Conservation (phyloP, 768 basidiomycete species). For the Rhodocollybia butyracea region DNA sequence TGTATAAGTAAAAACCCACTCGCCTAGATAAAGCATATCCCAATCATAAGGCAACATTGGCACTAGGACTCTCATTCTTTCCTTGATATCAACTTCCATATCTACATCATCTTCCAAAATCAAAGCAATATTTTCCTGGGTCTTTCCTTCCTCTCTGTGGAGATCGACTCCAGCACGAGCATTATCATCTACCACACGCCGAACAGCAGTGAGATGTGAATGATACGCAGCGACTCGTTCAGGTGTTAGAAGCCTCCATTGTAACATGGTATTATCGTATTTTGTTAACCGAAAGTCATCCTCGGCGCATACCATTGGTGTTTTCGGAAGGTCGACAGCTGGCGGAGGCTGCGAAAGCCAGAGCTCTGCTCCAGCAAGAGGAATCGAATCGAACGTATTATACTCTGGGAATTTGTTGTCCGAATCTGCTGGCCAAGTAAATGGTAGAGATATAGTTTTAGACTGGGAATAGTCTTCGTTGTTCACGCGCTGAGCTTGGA, state of each 20-base stretch:
- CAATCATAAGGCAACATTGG: constrained; percentile 37
- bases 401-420: not conserved
- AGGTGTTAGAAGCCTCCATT: constrained; percentile 27
- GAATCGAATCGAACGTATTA: not conserved
- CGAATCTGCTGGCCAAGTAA: constrained; percentile 5
- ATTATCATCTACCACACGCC: constrained; percentile 22
- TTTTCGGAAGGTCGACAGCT: not conserved
- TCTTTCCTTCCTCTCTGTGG: not conserved
- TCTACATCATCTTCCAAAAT: constrained; percentile 53
- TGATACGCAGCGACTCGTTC: constrained; percentile 48
- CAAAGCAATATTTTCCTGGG: constrained; percentile 20
- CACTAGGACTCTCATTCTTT: constrained; percentile 31
- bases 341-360: not conserved
- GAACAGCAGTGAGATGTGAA: constrained; percentile 40
- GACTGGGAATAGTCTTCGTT: not conserved
- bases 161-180: constrained; percentile 5
- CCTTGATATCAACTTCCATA: constrained; percentile 40
- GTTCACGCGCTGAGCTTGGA: not conserved
- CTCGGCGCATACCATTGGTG: constrained; percentile 1
- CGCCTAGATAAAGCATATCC: constrained; percentile 51
- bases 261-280: not conserved
- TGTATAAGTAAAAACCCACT: constrained; percentile 9
- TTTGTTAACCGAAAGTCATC: constrained; percentile 3
- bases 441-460: not conserved
- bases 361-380: constrained; percentile 5